Evolutionary conservation across 1,139 yeast species (phyloP).

Genomic region (Hyphopichia fennica): DNA sequence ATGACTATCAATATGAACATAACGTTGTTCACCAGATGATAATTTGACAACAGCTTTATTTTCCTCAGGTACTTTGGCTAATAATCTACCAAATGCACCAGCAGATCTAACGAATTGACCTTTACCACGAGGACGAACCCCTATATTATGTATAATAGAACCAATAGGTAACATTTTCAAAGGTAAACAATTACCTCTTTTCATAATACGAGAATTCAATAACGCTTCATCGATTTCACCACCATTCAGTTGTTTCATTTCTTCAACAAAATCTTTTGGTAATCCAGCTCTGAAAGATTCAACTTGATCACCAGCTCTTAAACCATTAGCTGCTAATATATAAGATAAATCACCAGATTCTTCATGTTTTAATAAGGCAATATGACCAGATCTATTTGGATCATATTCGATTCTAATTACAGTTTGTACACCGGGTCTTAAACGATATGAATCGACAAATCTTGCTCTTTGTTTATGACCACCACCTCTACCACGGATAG

Average conservation of each 20-base stretch:
- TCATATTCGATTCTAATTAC: conserved; percentile 93
- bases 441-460: conserved; percentile 73
- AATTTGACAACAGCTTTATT: conserved; percentile 76
- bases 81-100: conserved; percentile 88
- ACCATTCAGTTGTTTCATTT: conserved; percentile 61
- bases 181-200: conserved; percentile 94
- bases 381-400: conserved; percentile 92
- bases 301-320: conserved; percentile 88
- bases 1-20: conserved; percentile 79
- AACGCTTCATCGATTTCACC: conserved; percentile 92
- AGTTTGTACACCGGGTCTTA: conserved; percentile 66
- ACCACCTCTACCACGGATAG: conserved; percentile 95
- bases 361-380: conserved; percentile 75
- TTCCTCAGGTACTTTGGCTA: conserved; percentile 74
- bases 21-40: conserved; percentile 92
- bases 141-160: conserved; percentile 83
- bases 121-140: conserved; percentile 73
- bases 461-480: conserved; percentile 91
- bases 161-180: conserved; percentile 91
- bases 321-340: conserved; percentile 88
- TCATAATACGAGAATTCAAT: conserved; percentile 81
- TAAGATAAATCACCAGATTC: conserved; percentile 68
- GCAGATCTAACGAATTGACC: conserved; percentile 93
- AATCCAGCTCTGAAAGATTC: conserved; percentile 88
- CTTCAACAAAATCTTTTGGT: conserved; percentile 71